Evolutionary conservation across 2,329 filamentous ascomycete genomes (phyloP).

Genomic region (Colletotrichum musae): DNA sequence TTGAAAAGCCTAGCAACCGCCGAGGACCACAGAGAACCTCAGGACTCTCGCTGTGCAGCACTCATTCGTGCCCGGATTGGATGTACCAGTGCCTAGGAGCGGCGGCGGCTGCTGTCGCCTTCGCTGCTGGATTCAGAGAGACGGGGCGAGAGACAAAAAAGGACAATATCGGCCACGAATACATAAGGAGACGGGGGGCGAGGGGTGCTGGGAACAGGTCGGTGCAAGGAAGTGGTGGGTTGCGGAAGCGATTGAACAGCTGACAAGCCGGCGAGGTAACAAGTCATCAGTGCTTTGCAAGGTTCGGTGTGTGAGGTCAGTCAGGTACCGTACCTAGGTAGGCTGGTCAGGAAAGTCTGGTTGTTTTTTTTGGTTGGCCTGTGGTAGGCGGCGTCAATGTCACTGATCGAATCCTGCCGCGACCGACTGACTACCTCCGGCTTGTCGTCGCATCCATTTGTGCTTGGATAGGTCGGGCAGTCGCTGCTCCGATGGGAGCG

Average conservation of each 20-base stretch:
- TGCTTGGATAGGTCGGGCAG: constrained; percentile 7
- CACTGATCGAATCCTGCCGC: constrained; percentile 12
- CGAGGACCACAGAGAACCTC: constrained; percentile 3
- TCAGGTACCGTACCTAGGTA: neutral
- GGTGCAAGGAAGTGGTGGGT: constrained; percentile 32
- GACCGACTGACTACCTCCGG: no score
- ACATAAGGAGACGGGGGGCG: constrained; percentile 25
- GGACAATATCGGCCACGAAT: constrained; percentile 20
- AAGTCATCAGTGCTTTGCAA: constrained; percentile 33
- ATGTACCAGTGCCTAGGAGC: constrained; percentile 11
- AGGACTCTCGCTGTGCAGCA: neutral
- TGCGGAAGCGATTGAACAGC: constrained; percentile 29
- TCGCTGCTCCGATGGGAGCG: constrained; percentile 12
- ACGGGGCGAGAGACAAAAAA: constrained; percentile 26
- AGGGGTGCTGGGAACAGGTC: constrained; percentile 25
- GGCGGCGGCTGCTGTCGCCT: neutral
- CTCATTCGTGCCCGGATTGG: constrained; percentile 1
- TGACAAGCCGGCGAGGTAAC: constrained; percentile 37
- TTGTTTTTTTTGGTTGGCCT: constrained; percentile 11
- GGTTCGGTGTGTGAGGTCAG: constrained; percentile 24
- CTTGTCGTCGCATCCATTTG: neutral
- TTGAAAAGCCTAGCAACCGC: constrained; percentile 17
- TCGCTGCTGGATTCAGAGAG: constrained; percentile 11
- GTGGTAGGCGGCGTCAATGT: constrained; percentile 22
- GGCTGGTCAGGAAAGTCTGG: constrained; percentile 1